These are phyloP conservation scores for Aspergillus biplanus DNA, from an alignment of 495 filamentous ascomycete genomes.

Conservation along the genomic window DNA sequence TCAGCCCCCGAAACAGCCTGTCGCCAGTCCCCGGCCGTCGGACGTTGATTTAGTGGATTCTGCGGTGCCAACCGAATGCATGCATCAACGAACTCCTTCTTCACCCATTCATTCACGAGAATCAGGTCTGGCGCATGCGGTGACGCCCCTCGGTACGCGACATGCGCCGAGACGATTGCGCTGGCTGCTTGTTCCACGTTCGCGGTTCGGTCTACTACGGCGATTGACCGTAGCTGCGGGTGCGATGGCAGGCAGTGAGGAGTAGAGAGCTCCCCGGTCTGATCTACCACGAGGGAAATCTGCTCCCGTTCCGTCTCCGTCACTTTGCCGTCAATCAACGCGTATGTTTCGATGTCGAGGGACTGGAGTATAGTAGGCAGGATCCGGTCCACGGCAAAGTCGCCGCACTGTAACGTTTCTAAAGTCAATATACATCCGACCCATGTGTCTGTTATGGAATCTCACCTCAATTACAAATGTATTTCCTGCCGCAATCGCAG, in stretches of 20 bases:
- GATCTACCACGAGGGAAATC: neutral
- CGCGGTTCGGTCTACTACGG: neutral
- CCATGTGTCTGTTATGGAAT: neutral
- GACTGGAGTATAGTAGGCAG: neutral
- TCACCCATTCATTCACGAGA: conserved; percentile 4
- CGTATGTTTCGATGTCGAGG: neutral
- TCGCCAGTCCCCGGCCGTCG: neutral
- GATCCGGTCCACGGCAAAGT: too few relatives aligned
- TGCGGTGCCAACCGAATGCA: neutral
- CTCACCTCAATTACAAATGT: neutral
- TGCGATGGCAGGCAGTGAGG: neutral
- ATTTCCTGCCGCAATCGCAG: neutral
- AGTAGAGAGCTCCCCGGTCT: neutral
- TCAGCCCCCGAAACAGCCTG: neutral
- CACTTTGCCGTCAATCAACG: neutral
- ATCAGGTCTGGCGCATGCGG: conserved; percentile 6
- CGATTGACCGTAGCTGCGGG: neutral
- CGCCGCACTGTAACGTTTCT: too few relatives aligned
- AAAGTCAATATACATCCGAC: too few relatives aligned
- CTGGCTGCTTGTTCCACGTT: neutral
- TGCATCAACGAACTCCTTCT: neutral
- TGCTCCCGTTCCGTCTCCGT: neutral
- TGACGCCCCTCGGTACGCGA: neutral
- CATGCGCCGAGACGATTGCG: neutral
- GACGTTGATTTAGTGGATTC: neutral